Base-by-base conservation (phyloP, 805 yeast genomes). In the Metahyphopichia silvanorum region DNA sequence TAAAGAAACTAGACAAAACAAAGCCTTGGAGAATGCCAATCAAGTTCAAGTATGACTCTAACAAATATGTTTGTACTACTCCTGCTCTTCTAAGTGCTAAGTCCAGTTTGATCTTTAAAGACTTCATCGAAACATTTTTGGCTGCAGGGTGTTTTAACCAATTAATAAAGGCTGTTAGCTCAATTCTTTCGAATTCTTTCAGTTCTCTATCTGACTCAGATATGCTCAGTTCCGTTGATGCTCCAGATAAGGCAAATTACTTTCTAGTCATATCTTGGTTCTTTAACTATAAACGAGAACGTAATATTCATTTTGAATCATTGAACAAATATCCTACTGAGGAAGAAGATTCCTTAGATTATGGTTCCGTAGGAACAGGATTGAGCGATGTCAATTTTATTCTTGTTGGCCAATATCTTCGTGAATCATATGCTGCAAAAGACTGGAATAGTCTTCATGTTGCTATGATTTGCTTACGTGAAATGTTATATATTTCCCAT, bases 121-220 rank as follows among this genome's bases (percentile, higher is more conserved):
- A 83, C 48, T 71, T 77, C 13, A 51, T 68, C 11, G 75, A 77
- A 19, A 57, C 51, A 32, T 51, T 66, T 35, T 82, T 88, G 43
- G 57, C 77, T 4, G 88, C 86, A 36, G 82, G 86, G 20, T 78
- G 88, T 11, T 86, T 85, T 57, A 85, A 86, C 46, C 77, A 77
- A 12, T 55, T 88, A 17, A 62, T 86, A 31, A 63, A 56, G 29
- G 64, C 75, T 18, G 60, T 82, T 9, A 69, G 84, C 7, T 52
- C 52, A 64, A 60, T 47, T 57, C 64, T 38, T 53, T 72, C 28
- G 63, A 20, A 27, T 15, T 27, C 30, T 6, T 27, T 27, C 22
- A 27, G 15, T 11, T 18, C 30, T 10, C 35, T 48, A 13, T 44
- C 58, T 7, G 48, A 53, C 10, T 42, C 55, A 16, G 53, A 57